These are phyloP conservation scores for Colletotrichum sp. DNA, from an alignment of 2,329 filamentous ascomycete genomes.

Conservation along the genomic window DNA sequence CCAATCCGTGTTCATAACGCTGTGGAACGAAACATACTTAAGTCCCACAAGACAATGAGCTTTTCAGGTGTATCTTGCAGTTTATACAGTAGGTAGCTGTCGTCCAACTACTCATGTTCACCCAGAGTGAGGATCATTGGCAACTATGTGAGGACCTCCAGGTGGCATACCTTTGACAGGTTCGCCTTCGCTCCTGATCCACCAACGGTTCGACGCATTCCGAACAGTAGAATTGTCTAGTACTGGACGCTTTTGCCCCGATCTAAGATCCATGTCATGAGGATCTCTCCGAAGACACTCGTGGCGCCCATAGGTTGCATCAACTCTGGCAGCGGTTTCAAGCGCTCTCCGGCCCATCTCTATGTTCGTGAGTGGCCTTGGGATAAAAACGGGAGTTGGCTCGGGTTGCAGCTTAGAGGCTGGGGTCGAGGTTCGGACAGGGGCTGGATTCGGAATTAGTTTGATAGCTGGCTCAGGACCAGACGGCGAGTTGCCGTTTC, in stretches of 20 bases:
- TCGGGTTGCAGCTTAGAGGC: not conserved
- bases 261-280: not conserved
- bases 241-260: not conserved
- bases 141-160: not conserved
- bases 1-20: not conserved
- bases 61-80: not conserved
- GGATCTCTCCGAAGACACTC: not conserved
- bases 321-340: not conserved
- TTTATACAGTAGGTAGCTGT: not conserved
- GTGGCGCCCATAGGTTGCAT: not conserved
- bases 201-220: not conserved
- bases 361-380: not conserved
- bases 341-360: not conserved
- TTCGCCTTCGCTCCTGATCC: not conserved
- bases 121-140: not conserved
- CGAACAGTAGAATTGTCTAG: not conserved
- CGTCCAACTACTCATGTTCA: not conserved
- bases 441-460: not conserved
- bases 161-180: not conserved
- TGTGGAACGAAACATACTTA: not conserved
- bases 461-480: not conserved
- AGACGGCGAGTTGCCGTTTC: not conserved
- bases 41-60: not conserved
- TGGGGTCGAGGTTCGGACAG: not conserved
- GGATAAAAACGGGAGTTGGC: not conserved